Percentiles rank a stretch among this genome's conserved stretches.
These are phyloP conservation scores for Tetracentron sinense DNA, from an alignment of 164 flowering plant species.

Conservation along the genomic window DNA sequence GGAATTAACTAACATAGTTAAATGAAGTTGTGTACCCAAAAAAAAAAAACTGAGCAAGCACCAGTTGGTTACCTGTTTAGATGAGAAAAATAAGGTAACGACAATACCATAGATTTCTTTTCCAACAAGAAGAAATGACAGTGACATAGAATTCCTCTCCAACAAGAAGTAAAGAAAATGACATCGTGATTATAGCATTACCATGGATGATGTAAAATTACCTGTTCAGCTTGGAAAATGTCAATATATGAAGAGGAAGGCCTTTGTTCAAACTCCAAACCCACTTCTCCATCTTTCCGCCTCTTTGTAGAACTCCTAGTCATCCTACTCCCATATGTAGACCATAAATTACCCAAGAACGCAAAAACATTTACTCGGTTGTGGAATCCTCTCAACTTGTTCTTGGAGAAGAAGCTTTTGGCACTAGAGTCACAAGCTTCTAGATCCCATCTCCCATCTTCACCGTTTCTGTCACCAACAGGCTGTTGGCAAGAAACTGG, in stretches of 20 bases:
- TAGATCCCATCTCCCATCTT: conserved; percentile 24
- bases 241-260: conserved; percentile 25
- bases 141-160: neutral
- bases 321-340: conserved; percentile 18
- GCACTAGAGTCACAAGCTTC: conserved; percentile 25
- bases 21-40: too few relatives aligned
- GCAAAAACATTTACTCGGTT: conserved; percentile 23
- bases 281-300: conserved; percentile 47
- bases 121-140: neutral
- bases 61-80: too few relatives aligned
- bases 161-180: neutral
- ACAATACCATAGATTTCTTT: neutral
- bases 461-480: conserved; percentile 15
- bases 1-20: too few relatives aligned
- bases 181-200: neutral
- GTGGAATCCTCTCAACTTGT: conserved; percentile 21
- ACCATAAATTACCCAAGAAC: conserved; percentile 26
- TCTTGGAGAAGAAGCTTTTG: conserved; percentile 26
- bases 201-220: conserved; percentile 9
- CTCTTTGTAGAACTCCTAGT: conserved; percentile 32
- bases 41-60: too few relatives aligned
- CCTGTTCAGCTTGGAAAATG: conserved; percentile 28
- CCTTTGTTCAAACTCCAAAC: conserved; percentile 23
- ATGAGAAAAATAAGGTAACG: too few relatives aligned
- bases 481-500: conserved; percentile 15